Base-by-base conservation (phyloP, 495 filamentous ascomycete genomes). In the Daldinia caldariorum region DNA sequence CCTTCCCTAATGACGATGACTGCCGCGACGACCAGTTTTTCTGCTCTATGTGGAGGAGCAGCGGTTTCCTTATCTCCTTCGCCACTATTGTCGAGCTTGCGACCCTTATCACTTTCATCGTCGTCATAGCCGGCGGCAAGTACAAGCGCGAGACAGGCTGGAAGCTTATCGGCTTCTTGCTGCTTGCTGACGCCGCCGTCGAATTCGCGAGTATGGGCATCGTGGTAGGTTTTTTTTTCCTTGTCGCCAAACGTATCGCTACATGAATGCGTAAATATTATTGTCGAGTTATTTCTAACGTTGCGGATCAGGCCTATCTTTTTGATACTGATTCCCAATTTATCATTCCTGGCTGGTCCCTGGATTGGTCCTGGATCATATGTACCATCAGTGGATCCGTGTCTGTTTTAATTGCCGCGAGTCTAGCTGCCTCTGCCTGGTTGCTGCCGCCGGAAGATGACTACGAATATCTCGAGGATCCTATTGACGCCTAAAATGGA, bases 31-130 rank as follows among this genome's bases (percentile, higher is more conserved):
- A 92, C 74, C 85, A 88, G 32, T 87, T 89, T 78, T 97, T 98
- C 83, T 97, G 94, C 80, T 90, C 88, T 67, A 91, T 96, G 87
- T 98, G 94, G 94, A 87, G 92, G 35, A 90, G 89, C 45, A 88
- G 92, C 61, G 93, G 91, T 9, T 97, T 97, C 77, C 80, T 97
- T 58, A 92, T 97, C 87, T 90, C 86, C 58, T 91, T 97, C 69
- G 86, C 91, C 26, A 84, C 92, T 37, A 87, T 97, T 39, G 69
- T 94, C 32, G 88, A 97, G 80, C 85, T 91, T 16, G 90, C 90
- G 58, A 88, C 87, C 47, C 75, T 96, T 14, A 88, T 96, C 12
- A 85, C 89, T 3, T 96, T 92, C 77, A 71, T 90, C 49, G 85
- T 93, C 20, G 87, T 96, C 37, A 78, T 97, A 61, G 79, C 83